These are phyloP conservation scores for Ammopiptanthus mongolicus DNA, from an alignment of 306 rosid species.

Conservation along the genomic window DNA sequence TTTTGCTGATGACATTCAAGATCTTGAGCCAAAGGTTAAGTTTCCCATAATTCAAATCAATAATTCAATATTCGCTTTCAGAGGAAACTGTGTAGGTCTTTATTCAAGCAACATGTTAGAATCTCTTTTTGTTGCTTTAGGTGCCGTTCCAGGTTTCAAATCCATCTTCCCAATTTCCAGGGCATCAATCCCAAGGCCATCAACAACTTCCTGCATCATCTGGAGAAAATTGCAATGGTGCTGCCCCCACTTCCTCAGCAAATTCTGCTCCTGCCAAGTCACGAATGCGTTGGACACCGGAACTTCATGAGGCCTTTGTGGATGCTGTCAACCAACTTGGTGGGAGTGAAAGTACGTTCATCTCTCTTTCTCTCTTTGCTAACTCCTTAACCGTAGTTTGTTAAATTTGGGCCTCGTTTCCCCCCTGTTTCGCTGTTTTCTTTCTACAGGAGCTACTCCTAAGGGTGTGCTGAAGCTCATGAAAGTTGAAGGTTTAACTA, in stretches of 20 bases:
- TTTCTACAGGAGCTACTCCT: slow-evolving; percentile 72
- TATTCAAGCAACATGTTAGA: slow-evolving; percentile 8
- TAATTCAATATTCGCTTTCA: slow-evolving; percentile 19
- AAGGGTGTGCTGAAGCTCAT: slow-evolving; percentile 86
- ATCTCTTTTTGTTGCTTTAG: slow-evolving; percentile 42
- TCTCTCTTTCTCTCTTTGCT: slow-evolving; percentile 8
- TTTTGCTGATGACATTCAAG: slow-evolving; percentile 49
- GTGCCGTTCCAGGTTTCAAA: slow-evolving; percentile 55
- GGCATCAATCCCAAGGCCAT: slow-evolving; percentile 49
- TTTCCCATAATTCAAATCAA: slow-evolving; percentile 8
- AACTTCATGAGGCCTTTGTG: slow-evolving; percentile 86
- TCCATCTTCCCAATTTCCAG: slow-evolving; percentile 39
- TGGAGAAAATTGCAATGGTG: slow-evolving; percentile 43
- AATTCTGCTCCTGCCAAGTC: slow-evolving; percentile 57
- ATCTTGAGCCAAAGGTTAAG: slow-evolving; percentile 69
- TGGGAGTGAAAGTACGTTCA: slow-evolving; percentile 73
- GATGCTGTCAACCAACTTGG: slow-evolving; percentile 90
- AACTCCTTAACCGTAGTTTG: neutral
- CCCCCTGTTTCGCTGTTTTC: neutral
- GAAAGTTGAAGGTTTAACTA: slow-evolving; percentile 84
- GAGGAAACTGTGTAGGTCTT: slow-evolving; percentile 4
- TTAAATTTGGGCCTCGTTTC: neutral
- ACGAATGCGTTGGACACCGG: slow-evolving; percentile 97
- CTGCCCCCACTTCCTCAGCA: slow-evolving; percentile 42
- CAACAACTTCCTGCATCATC: slow-evolving; percentile 45